Conservation (phyloP, 129 eudicot species). For the Gnaphalium uliginosum region DNA sequence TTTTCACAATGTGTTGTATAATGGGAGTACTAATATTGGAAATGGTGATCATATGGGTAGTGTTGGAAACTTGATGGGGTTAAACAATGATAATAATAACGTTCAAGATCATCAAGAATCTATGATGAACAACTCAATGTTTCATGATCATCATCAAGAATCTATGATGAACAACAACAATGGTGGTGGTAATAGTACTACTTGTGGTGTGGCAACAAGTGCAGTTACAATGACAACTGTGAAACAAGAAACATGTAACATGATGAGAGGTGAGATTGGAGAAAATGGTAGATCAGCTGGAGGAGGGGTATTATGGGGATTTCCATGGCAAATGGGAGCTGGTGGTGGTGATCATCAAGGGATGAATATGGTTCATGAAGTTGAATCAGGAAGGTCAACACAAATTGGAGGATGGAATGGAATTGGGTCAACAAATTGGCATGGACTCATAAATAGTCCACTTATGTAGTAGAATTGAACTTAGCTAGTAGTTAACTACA, state of each 20-base stretch:
- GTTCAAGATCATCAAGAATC: conserved; percentile 40
- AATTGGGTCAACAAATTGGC: conserved; percentile 60
- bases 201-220: conserved; percentile 42
- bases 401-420: conserved; percentile 66
- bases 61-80: conserved; percentile 43
- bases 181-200: neutral
- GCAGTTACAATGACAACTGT: conserved; percentile 54
- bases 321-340: conserved; percentile 68
- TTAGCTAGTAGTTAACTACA: conserved; percentile 12
- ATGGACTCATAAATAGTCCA: conserved; percentile 70
- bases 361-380: conserved; percentile 40
- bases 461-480: conserved; percentile 46
- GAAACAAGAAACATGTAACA: conserved; percentile 57
- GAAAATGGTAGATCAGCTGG: conserved; percentile 33
- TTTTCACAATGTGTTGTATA: conserved; percentile 42
- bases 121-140: conserved; percentile 32
- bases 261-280: conserved; percentile 24
- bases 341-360: conserved; percentile 50
- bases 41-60: conserved; percentile 35
- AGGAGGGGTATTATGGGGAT: conserved; percentile 64
- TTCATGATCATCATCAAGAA: conserved; percentile 30
- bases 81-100: conserved; percentile 28
- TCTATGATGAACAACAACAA: conserved; percentile 18
- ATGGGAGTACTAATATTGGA: conserved; percentile 22
- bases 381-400: conserved; percentile 51